Base-by-base conservation (phyloP, 768 basidiomycete species). In the Flagelloscypha sp. region DNA sequence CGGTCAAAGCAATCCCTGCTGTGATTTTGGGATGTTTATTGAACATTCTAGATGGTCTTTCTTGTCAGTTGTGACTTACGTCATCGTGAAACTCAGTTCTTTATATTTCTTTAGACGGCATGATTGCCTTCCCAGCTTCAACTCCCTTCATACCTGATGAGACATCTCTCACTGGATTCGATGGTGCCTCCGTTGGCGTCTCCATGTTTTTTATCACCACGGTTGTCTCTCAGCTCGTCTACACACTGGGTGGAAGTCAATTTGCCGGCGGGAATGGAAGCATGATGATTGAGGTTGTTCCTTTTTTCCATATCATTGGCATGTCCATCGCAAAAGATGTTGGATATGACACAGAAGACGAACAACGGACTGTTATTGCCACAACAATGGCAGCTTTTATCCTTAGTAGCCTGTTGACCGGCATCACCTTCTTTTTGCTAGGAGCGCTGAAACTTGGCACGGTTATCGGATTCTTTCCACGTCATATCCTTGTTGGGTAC, bases 241-340 rank as follows among this genome's bases (percentile, higher is more conserved):
- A 88, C 56, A 81, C 84, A 1, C 56, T 80, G 7, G 93, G 90
- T 4, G 94, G 86, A 4, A 90, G 84, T 46, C 80, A 79, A 16
- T 95, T 99, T 55, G 78, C 78, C 7, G 87, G 86, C 33, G 89
- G 83, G 2, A 92, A 89, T 57, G 88, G 86, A 5, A 89, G 85
- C 44, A 90, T 93, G 90, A 95, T 97, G 90, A 97, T 99, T 42
- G 94, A 98, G 59, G 88, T 93, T 8, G 92, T 97, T 46, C 93
- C 94, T 2, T 97, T 99, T 59, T 95, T 93, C 52, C 94, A 97
- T 55, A 84, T 95, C 40, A 68, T 98, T 28, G 86, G 87, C 5
- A 76, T 69, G 22, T 72, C 70, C 21, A 93, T 97, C 29, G 76
- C 82, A 2, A 48, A 57, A 3, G 66, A 83, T 11, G 75, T 92